A percentile compares a stretch with the other conserved stretches of the same genome.
Conservation (phyloP, 2,329 filamentous ascomycete genomes). For the Canariomyces notabilis region DNA sequence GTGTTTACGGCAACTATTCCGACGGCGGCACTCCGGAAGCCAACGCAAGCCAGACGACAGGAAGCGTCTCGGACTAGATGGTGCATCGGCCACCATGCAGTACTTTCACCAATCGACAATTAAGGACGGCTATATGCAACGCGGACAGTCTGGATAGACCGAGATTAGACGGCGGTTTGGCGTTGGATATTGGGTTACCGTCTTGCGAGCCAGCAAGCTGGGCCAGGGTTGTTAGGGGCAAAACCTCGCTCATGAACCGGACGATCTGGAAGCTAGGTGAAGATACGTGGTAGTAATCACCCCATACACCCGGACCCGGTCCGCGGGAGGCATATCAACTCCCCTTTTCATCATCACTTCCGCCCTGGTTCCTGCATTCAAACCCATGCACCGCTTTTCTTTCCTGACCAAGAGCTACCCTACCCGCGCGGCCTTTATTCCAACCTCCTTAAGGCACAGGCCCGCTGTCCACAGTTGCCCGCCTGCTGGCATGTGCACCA, state of each 20-base stretch:
- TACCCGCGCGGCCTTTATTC: too few relatives aligned
- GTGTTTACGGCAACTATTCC: constrained; percentile 15
- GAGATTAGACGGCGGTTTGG: neutral
- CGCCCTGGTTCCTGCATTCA: too few relatives aligned
- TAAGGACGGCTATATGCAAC: constrained; percentile 6
- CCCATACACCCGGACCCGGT: too few relatives aligned
- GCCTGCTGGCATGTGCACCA: neutral
- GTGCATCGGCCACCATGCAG: constrained; percentile 23
- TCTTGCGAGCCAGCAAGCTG: too few relatives aligned
- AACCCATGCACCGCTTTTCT: too few relatives aligned
- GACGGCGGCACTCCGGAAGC: constrained; percentile 10
- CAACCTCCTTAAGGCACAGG: neutral
- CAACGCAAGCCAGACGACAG: constrained; percentile 9
- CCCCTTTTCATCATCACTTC: too few relatives aligned
- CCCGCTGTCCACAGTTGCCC: neutral
- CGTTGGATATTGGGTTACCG: neutral
- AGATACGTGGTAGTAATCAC: too few relatives aligned
- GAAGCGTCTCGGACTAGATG: constrained; percentile 23
- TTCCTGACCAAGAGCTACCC: too few relatives aligned
- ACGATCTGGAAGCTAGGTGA: too few relatives aligned
- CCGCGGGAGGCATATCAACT: too few relatives aligned
- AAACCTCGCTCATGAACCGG: too few relatives aligned
- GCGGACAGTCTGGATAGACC: neutral
- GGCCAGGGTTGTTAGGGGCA: too few relatives aligned
- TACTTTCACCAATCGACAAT: constrained; percentile 18